phyloP scores from a whole-genome alignment of 2,329 filamentous ascomycete species.

The Aspergillus sp. region DNA sequence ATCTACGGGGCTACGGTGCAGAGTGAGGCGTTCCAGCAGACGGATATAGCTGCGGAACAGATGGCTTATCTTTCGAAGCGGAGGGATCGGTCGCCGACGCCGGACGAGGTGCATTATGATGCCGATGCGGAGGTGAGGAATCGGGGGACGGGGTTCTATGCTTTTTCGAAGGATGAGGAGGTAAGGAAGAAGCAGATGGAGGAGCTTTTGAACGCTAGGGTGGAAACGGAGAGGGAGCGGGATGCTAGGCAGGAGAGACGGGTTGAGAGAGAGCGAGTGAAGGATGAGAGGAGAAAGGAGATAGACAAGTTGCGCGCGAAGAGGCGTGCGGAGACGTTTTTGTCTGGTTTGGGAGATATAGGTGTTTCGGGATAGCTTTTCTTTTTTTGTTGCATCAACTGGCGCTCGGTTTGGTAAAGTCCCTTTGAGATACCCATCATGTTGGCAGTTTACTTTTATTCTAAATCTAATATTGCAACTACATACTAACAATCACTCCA shows the following conservation, averaged over 20 bases:
- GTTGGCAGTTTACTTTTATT: constrained; percentile 5
- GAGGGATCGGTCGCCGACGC: constrained; percentile 76
- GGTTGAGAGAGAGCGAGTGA: constrained; percentile 59
- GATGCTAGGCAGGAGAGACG: constrained; percentile 57
- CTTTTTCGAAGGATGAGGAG: constrained; percentile 76
- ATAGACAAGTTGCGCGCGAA: constrained; percentile 57
- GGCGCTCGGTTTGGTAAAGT: neutral
- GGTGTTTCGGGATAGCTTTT: constrained; percentile 16
- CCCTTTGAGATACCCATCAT: constrained; percentile 13
- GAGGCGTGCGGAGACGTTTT: constrained; percentile 70
- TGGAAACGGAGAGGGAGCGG: constrained; percentile 66
- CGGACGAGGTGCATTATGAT: constrained; percentile 80
- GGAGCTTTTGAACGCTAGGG: constrained; percentile 64
- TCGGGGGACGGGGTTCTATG: constrained; percentile 89
- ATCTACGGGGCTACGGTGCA: constrained; percentile 89
- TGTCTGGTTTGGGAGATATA: constrained; percentile 55
- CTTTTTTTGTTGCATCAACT: neutral
- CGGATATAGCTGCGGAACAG: constrained; percentile 59
- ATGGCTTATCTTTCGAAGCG: constrained; percentile 79
- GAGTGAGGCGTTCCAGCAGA: constrained; percentile 75
- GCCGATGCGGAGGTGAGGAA: constrained; percentile 78
- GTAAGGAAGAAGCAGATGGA: constrained; percentile 72
- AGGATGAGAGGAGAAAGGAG: constrained; percentile 57
- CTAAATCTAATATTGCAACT: constrained; percentile 4
- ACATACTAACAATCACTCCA: neutral